Conservation (phyloP, 2,329 filamentous ascomycete species). For the Fusarium zealandicum region DNA sequence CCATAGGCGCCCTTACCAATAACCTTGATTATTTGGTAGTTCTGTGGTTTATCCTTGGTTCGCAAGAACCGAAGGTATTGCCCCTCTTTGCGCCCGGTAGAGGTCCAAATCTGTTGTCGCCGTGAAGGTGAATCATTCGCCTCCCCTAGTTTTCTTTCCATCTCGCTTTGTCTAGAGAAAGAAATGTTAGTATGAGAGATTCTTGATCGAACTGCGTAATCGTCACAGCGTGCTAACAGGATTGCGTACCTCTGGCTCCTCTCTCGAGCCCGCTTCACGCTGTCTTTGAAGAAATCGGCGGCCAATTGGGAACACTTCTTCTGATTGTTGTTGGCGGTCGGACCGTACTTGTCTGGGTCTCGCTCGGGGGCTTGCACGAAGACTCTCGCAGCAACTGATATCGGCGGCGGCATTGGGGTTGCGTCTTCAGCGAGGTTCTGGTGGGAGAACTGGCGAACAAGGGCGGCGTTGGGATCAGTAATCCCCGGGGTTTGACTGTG, state of each 20-base stretch:
- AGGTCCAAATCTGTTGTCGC: slow-evolving; percentile 85
- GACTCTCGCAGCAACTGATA: no score
- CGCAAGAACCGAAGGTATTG: slow-evolving; percentile 93
- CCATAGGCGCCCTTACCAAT: slow-evolving; percentile 99
- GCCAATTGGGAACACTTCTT: slow-evolving; percentile 75
- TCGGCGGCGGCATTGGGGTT: slow-evolving; percentile 86
- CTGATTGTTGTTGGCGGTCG: slow-evolving; percentile 71
- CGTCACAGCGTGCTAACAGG: no score
- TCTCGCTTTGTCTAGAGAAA: slow-evolving; percentile 93
- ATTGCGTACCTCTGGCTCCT: slow-evolving; percentile 95
- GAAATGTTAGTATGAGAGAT: no score
- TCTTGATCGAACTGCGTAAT: no score
- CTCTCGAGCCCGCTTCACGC: slow-evolving; percentile 93
- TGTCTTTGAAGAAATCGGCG: slow-evolving; percentile 97
- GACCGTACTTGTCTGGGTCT: slow-evolving; percentile 80
- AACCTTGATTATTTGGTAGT: slow-evolving; percentile 96
- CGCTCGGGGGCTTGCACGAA: slow-evolving; percentile 82
- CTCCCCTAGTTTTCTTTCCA: slow-evolving; percentile 85
- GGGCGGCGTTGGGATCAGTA: slow-evolving; percentile 86
- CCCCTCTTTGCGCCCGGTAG: slow-evolving; percentile 85
- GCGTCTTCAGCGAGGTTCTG: slow-evolving; percentile 87
- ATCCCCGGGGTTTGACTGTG: slow-evolving; percentile 67
- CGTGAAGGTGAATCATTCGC: no score
- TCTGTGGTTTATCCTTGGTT: slow-evolving; percentile 90
- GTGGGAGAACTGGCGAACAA: slow-evolving; percentile 96